A percentile compares a stretch with the other conserved stretches of the same genome.
phyloP scores from a whole-genome alignment of 805 yeast species.

The Wickerhamiella shivajii region DNA sequence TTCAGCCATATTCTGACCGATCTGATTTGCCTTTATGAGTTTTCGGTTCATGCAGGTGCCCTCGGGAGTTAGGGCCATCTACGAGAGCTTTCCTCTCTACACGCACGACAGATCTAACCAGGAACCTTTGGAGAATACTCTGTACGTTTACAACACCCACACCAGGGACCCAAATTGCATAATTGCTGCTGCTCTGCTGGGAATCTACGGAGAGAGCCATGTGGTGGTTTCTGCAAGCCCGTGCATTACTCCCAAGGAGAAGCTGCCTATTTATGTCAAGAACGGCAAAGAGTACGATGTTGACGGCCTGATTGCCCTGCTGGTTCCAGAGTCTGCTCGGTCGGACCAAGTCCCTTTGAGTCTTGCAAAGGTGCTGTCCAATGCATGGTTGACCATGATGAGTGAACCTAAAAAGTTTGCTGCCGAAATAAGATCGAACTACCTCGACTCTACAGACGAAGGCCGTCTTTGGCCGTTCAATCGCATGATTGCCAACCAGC shows the following conservation, averaged over 20 bases:
- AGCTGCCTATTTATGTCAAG: constrained; percentile 11
- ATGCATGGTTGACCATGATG: constrained; percentile 16
- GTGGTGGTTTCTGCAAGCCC: constrained; percentile 9
- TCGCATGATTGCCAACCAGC: constrained; percentile 6
- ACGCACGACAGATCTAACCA: constrained; percentile 6
- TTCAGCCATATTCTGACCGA: no score
- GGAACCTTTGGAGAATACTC: constrained; percentile 1
- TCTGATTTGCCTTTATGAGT: no score
- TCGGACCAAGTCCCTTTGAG: constrained; percentile 8
- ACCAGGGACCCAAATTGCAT: constrained; percentile 23
- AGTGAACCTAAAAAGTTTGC: constrained; percentile 8
- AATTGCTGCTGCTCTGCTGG: constrained; percentile 14
- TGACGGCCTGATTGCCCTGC: constrained; percentile 6
- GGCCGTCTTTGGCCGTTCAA: constrained; percentile 15
- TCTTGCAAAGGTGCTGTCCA: constrained; percentile 11
- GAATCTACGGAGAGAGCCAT: constrained; percentile 1
- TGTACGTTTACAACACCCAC: constrained; percentile 17
- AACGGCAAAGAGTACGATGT: constrained; percentile 2
- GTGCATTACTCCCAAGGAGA: constrained; percentile 10
- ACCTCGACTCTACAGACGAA: constrained; percentile 1
- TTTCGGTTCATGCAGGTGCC: constrained; percentile 24
- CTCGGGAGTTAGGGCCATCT: constrained; percentile 17
- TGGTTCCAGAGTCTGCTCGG: constrained; percentile 3
- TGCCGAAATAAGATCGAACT: constrained; percentile 3
- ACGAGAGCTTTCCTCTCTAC: constrained; percentile 23